Percentiles rank a stretch among this genome's conserved stretches.
Conservation (phyloP, 1,284 basidiomycete genomes). For the Tilletia indica region DNA sequence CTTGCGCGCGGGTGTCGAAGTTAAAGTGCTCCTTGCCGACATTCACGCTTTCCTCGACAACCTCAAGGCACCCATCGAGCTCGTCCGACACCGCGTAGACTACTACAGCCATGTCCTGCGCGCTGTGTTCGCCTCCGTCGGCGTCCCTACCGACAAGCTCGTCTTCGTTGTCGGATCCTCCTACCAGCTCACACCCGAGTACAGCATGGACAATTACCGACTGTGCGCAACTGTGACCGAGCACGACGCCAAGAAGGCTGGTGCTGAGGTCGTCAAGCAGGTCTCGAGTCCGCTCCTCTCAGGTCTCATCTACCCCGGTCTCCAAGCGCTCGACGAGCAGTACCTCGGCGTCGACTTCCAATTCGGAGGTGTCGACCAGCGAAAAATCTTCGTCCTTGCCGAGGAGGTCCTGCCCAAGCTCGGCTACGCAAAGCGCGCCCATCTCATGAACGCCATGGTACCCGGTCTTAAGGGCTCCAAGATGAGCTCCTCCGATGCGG, state of each 20-base stretch:
- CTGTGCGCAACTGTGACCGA: slow-evolving; percentile 85
- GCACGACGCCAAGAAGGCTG: slow-evolving; percentile 96
- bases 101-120: slow-evolving; percentile 85
- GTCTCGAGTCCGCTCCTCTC: slow-evolving; percentile 86
- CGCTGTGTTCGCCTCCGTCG: slow-evolving; percentile 81
- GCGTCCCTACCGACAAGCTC: slow-evolving; percentile 75
- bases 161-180: slow-evolving; percentile 81
- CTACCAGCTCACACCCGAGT: slow-evolving; percentile 87
- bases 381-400: slow-evolving; percentile 98
- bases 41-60: slow-evolving; percentile 98
- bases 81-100: slow-evolving; percentile 80
- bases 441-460: slow-evolving; percentile 98
- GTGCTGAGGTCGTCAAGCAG: slow-evolving; percentile 99
- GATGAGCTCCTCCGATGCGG: slow-evolving; percentile 97
- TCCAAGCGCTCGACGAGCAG: slow-evolving; percentile 96
- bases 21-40: slow-evolving; percentile 91
- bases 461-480: slow-evolving; percentile 91
- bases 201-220: slow-evolving; percentile 92
- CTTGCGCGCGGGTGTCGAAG: slow-evolving; percentile 83
- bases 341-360: slow-evolving; percentile 96
- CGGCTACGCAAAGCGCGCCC: slow-evolving; percentile 90
- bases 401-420: slow-evolving; percentile 89
- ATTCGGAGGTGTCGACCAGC: slow-evolving; percentile 96
- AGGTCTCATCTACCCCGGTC: slow-evolving; percentile 88
- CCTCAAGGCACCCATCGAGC: slow-evolving; percentile 91